A percentile compares a stretch with the other conserved stretches of the same genome.
These are phyloP conservation scores for Kondoa subrosea DNA, from an alignment of 768 basidiomycete genomes.

Conservation along the genomic window DNA sequence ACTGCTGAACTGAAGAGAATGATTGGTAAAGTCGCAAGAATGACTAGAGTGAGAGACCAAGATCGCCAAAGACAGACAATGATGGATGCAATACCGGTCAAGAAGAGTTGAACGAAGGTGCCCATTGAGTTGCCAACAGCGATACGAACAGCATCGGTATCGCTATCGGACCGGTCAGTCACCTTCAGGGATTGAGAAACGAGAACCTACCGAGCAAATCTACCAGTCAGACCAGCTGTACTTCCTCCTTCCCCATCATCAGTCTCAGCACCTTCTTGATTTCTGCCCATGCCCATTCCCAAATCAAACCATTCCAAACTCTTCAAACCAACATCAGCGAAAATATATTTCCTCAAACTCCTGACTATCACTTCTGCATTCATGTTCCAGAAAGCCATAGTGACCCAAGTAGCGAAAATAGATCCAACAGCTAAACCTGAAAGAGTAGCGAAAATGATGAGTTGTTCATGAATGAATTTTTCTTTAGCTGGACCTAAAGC, in stretches of 20 bases:
- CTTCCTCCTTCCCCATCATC: constrained; percentile 42
- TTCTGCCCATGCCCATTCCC: constrained; percentile 44
- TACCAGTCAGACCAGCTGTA: constrained; percentile 82
- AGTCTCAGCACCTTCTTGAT: constrained; percentile 34
- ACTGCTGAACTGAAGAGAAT: constrained; percentile 58
- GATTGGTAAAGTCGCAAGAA: constrained; percentile 72
- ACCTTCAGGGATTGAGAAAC: constrained; percentile 10
- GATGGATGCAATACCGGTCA: constrained; percentile 61
- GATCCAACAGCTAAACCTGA: constrained; percentile 49
- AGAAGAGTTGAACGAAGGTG: constrained; percentile 59
- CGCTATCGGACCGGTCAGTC: constrained; percentile 39
- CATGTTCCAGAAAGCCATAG: constrained; percentile 68
- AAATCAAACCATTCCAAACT: constrained; percentile 85
- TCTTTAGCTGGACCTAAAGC: constrained; percentile 13
- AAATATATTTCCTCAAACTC: constrained; percentile 51
- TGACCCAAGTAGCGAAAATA: constrained; percentile 54
- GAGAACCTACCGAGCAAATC: constrained; percentile 55
- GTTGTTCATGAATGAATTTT: constrained; percentile 25
- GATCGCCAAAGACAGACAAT: constrained; percentile 64
- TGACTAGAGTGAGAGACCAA: constrained; percentile 71
- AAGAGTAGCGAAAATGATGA: constrained; percentile 29
- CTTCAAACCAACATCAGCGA: constrained; percentile 47
- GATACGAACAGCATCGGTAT: constrained; percentile 81
- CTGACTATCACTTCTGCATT: constrained; percentile 65
- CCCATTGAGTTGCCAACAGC: constrained; percentile 68